Base-by-base conservation (phyloP, 2,329 filamentous ascomycete genomes). In the Fusarium foetens region DNA sequence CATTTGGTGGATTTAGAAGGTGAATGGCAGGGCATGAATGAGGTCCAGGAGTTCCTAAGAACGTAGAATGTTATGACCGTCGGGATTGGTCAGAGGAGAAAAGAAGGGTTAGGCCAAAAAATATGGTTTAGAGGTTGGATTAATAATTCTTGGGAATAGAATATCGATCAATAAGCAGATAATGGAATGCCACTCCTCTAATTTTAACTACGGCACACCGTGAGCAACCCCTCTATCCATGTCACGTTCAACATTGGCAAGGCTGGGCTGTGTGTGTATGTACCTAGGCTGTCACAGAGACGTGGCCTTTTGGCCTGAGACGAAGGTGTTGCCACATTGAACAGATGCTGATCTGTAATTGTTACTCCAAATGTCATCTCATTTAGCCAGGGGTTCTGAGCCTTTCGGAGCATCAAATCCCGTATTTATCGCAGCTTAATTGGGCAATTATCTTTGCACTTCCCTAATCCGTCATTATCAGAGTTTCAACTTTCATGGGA, bases 351-450 rank as follows among this genome's bases (percentile, higher is more conserved):
- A 33, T 27, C 23, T 57, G 41, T n/a, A 35, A 29, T 36, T 33
- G 19, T 36, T 42, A 19, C 57, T 52, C 46, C 48, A 48, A 39
- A 38, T 52, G n/a, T 23, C 39, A 54, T 39, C 41, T 66, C 43
- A 66, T 35, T 60, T 42, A 58, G 33, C 58, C 49, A 63, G 35
- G 58, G 64, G 25, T 51, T 57, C 62, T 36, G 42, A 57, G 31
- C 31, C 31, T 46, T 54, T 72, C 71, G 71, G 71, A 73, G 39
- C 48, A 58, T 74, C 48, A 49, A 60, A 73, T 36, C 63, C 71
- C 71, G 71, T 69, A 23, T 35, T 38, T 39, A 36, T 71, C 61
- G 59, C 38, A 49, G 42, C 71, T 74, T 49, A 45, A 74, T 72
- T 57, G 59, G 71, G 71, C 39, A 69, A 74, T 41, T 69, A 14